A percentile compares a stretch with the other conserved stretches of the same genome.
Evolutionary conservation across 306 rosid species (phyloP).

Genomic region (Pueraria montana): DNA sequence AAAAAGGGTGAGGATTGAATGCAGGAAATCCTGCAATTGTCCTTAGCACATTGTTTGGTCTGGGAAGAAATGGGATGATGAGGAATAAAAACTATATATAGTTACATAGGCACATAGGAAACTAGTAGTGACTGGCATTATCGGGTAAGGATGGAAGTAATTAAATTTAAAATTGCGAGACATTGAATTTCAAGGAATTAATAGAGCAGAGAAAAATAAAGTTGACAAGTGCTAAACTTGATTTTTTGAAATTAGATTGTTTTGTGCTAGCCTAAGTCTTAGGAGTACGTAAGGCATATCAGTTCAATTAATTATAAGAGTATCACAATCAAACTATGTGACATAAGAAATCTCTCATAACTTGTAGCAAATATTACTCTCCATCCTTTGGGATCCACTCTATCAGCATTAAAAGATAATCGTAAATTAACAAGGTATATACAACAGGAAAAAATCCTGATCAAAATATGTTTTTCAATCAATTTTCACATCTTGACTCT

Average conservation of each 20-base stretch:
- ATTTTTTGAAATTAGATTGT: no score
- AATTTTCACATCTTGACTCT: background rate
- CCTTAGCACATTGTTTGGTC: slow-evolving; percentile 36
- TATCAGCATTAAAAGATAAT: background rate
- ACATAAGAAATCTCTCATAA: no score
- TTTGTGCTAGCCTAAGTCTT: no score
- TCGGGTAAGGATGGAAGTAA: background rate
- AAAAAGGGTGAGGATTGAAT: slow-evolving; percentile 61
- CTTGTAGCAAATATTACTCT: no score
- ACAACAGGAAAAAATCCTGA: no score
- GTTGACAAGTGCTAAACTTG: background rate
- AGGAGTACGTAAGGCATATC: no score
- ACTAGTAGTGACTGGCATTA: no score
- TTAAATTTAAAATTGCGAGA: background rate
- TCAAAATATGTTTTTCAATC: no score
- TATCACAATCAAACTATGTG: no score
- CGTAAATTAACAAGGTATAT: no score
- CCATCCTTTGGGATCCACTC: background rate
- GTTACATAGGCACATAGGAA: no score
- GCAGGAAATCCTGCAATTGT: slow-evolving; percentile 57
- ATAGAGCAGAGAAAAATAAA: background rate
- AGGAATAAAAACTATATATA: background rate
- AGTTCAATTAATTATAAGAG: no score
- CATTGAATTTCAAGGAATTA: background rate
- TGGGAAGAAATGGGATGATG: background rate